Base-by-base conservation (phyloP, 441 rosid species). In the Heliophila coronopifolia region DNA sequence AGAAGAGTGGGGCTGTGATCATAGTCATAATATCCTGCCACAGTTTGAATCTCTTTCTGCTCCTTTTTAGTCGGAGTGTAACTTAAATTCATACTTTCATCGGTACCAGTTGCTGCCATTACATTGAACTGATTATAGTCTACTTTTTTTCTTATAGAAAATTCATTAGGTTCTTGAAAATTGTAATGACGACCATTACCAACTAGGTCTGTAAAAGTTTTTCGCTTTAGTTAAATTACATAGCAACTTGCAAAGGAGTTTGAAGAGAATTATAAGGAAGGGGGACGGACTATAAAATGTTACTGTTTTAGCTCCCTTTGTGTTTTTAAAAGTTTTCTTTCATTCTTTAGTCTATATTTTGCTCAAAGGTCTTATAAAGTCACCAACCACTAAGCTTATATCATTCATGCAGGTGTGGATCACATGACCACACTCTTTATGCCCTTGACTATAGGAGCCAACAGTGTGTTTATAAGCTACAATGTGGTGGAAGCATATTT, bases 401-500 rank as follows among this genome's bases (percentile, higher is more conserved):
- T 28, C 57, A 46, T 44, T 43, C 60, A 15, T 77, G 65, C 78
- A 87, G 98, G 98, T 92, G 96, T 55, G 96, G 98, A 32, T 88
- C 95, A 22, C 94, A 92, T 66, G 96, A 88, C 51, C 89, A 73
- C 54, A 76, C 69, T 69, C 63, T 92, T 42, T 92, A 92, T 66
- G 97, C 91, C 62, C 94, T 88, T 69, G 87, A 88, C 64, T 88
- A 83, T 65, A 76, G 42, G 67, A 81, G 65, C 35, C 76, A 60
- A 37, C 42, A 77, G 45, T 92, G 96, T 67, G 63, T 80, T 41
- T 83, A 74, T 69, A 78, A 49, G 67, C 77, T 85, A 68, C 59
- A 75, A 18, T 85, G 95, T 61, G 92, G 89, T 33, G 98, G 97
- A 34, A 92, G 98, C 52, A 73, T 92, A 65, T 92, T 75, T 66